phyloP scores from a whole-genome alignment of 2,329 filamentous ascomycete species.

The Chalaropsis thielavioides region DNA sequence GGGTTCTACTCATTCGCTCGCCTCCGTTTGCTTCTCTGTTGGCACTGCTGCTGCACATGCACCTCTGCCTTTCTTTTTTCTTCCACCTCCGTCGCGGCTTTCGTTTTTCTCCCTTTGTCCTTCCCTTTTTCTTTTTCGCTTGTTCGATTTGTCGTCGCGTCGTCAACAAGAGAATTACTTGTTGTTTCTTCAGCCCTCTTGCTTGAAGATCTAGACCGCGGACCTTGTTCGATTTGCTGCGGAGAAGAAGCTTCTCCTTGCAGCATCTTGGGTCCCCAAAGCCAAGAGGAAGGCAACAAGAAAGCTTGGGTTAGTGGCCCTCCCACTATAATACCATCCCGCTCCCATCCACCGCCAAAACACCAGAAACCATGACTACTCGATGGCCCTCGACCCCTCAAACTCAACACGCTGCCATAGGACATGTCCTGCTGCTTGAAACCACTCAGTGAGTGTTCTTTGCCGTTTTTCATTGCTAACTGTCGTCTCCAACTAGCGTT shows the following conservation, averaged over 20 bases:
- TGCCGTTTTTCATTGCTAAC: background rate
- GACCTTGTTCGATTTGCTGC: background rate
- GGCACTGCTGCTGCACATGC: background rate
- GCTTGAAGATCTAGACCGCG: background rate
- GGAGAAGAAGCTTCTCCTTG: background rate
- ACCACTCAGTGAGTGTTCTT: too few species aligned
- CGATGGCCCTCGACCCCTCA: too few species aligned
- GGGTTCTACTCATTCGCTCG: background rate
- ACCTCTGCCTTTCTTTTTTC: background rate
- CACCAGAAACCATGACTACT: too few species aligned
- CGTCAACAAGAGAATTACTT: background rate
- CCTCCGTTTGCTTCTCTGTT: background rate
- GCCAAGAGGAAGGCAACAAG: background rate
- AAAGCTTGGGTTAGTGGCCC: background rate
- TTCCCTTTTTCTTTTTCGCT: constrained; percentile 2
- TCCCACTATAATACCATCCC: background rate
- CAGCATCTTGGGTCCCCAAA: background rate
- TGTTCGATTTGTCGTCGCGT: background rate
- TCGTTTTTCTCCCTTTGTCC: background rate
- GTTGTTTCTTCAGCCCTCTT: background rate
- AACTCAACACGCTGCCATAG: too few species aligned
- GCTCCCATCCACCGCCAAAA: background rate
- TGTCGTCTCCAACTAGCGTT: background rate
- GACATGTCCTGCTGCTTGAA: too few species aligned
- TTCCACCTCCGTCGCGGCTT: background rate